Base-by-base conservation (phyloP, 345 rosid species). In the Pugionium dolabratum region DNA sequence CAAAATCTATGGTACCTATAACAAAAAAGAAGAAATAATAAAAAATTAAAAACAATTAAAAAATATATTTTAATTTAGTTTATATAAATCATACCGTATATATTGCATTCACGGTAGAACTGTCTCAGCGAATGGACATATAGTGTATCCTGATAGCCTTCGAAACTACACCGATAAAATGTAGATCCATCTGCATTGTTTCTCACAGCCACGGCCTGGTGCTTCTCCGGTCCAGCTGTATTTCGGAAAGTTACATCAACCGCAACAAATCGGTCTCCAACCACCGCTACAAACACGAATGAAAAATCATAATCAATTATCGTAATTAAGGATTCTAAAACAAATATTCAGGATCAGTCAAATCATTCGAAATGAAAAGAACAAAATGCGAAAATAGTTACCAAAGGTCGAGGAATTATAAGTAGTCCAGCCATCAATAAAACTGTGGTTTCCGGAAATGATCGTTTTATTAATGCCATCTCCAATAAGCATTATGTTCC, bases 351-450 rank as follows among this genome's bases (percentile, higher is more conserved):
- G 29, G 56, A 18, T 18, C 18, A 47, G 2, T 33, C 3, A 33
- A 31, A 60, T 32, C 30, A 54, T 34, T 54, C 41, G n/a, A 44
- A 44, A n/a, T 11, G 4, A 35, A 37, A 30, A 5, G 2, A 4
- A 6, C 18, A 9, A 68, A 45, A 27, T 4, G 2, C 2, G 7
- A 45, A 59, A n/a, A 50, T 3, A 49, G 49, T 32, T 68, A 79
- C 85, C 78, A 8, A 81, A 82, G 4, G 78, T 74, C 0, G 86
- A 79, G 62, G 85, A 84, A 41, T 82, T 79, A n/a, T 76, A 86
- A 26, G 85, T 81, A 6, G 84, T 79, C 88, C 91, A 83, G 67
- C 88, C 88, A 72, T 86, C 89, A 3, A 79, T 34, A 59, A 83
- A 75, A 33, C 73, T 86, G 11, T 81, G 93, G 64, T 81, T 83